Evolutionary conservation across 2,329 filamentous ascomycete genomes (phyloP), one percentile per base, ranked within the genome.

Genomic region (Pseudocercospora crystallina): DNA sequence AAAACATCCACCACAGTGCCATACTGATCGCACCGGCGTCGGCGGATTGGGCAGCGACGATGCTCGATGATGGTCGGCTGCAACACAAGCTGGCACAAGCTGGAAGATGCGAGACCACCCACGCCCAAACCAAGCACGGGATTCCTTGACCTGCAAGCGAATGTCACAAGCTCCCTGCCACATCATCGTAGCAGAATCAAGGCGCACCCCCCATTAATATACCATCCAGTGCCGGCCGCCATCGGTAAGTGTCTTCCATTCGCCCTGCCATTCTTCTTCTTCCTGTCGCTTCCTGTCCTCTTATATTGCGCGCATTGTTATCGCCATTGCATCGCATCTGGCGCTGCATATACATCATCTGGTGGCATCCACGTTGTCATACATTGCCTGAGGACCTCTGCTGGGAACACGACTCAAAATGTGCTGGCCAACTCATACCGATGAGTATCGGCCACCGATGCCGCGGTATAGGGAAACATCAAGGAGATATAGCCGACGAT

Each of bases 391-490:
- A 26, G 20, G 7, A 26, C 20, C 20, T 26, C 20, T 7, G 7
- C 7, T 26, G 20, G 20, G 7, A 26, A 26, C 20, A 26, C 20
- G 20, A 26, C 13, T 13, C 30, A 10, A 20, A 11, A 49, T 49
- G 47, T 49, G 47, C 33, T 49, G 47, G 47, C 47, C 47, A 15
- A 43, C 39, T 26, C 17, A 38, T 13, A 47, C 44, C 41, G 51
- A 53, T 33, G 46, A 49, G 31, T 53, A 53, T 12, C 46, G 51
- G 34, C 51, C 51, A 37, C 51, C 51, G 9, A 42, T 47, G 12
- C 41, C 51, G 12, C 35, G 51, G 9, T 53, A 53, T 20, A 37
- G 38, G 33, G 46, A 37, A 34, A 46, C 41, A 29, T 46, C 46
- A 30, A 43, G 32, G 31, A 53, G 39, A 43, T 53, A 53, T 33